These are phyloP conservation scores for Eustoma russellianum DNA, from an alignment of 257 asterid genomes.

Conservation along the genomic window DNA sequence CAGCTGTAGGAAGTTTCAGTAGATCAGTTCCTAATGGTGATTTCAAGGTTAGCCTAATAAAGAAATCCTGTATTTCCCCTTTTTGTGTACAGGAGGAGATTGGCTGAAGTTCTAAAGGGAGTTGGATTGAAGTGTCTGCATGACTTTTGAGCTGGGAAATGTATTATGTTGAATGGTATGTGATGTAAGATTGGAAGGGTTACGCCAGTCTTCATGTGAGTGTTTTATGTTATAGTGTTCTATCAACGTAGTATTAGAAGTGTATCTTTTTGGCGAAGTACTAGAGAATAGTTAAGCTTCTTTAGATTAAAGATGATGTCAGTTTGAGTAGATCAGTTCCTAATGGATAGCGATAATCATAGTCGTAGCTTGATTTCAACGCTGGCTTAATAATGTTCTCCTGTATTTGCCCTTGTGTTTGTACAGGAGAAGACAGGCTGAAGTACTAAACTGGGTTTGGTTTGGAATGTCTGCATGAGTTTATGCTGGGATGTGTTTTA, in stretches of 20 bases:
- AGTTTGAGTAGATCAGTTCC: constrained; percentile 32
- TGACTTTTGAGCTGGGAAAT: constrained; percentile 19
- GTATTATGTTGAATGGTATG: constrained; percentile 25
- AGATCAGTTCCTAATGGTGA: too few species aligned
- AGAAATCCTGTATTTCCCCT: constrained; percentile 70
- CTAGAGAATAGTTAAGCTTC: constrained; percentile 24
- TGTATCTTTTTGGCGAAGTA: constrained; percentile 14
- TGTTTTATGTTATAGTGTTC: constrained; percentile 4
- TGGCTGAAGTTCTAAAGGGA: constrained; percentile 33
- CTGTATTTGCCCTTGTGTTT: constrained; percentile 76
- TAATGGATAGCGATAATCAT: constrained; percentile 44
- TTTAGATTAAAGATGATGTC: constrained; percentile 26
- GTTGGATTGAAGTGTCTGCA: constrained; percentile 25
- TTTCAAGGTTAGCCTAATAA: constrained; percentile 25
- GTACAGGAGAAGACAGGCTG: constrained; percentile 62
- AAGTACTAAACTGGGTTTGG: constrained; percentile 26
- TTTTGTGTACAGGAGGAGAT: constrained; percentile 67
- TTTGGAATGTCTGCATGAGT: constrained; percentile 27
- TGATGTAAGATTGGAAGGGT: background rate
- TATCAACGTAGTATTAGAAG: constrained; percentile 4
- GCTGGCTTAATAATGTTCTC: constrained; percentile 56
- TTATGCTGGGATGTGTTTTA: constrained; percentile 26
- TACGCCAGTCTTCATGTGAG: background rate
- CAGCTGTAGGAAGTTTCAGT: too few species aligned
- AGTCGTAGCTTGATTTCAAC: constrained; percentile 53